Evolutionary conservation across 495 filamentous ascomycete species (phyloP).

Genomic region (Bathelium albidoporum): DNA sequence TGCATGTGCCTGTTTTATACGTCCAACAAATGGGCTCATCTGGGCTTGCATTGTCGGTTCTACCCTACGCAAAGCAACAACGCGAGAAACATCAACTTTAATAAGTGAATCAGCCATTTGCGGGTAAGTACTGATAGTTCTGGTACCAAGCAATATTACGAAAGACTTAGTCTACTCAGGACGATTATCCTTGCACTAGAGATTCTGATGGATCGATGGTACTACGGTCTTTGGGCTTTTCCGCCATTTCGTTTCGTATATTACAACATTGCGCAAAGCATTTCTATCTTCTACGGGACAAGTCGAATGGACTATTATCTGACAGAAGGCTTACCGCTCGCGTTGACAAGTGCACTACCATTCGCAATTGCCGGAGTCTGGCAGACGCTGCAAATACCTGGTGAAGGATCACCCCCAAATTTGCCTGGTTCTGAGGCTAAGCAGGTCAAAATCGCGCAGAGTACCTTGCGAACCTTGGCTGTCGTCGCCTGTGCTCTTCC

Average conservation of each 20-base stretch:
- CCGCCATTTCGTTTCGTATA: conserved; percentile 81
- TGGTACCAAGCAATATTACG: background rate
- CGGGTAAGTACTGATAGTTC: conserved; percentile 40
- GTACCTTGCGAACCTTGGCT: conserved; percentile 34
- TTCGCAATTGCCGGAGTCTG: conserved; percentile 61
- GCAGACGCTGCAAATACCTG: conserved; percentile 28
- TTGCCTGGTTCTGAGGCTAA: conserved; percentile 3
- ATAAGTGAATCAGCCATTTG: conserved; percentile 53
- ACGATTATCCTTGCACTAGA: conserved; percentile 51
- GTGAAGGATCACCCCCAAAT: background rate
- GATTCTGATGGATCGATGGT: conserved; percentile 60
- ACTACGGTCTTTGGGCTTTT: conserved; percentile 82
- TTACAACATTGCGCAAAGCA: conserved; percentile 79
- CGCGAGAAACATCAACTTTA: conserved; percentile 42
- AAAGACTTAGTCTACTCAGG: conserved; percentile 25
- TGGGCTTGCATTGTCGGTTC: conserved; percentile 55
- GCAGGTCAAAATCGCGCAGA: background rate
- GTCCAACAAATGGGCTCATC: conserved; percentile 82
- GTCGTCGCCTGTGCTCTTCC: background rate
- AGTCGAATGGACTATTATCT: conserved; percentile 92
- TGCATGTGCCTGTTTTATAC: conserved; percentile 72
- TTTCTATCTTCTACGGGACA: conserved; percentile 85
- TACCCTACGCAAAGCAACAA: conserved; percentile 36
- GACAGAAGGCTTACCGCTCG: conserved; percentile 76
- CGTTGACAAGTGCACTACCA: conserved; percentile 74